These are phyloP conservation scores for Dacryopinax spathularia DNA, from an alignment of 768 basidiomycete species.

Conservation along the genomic window DNA sequence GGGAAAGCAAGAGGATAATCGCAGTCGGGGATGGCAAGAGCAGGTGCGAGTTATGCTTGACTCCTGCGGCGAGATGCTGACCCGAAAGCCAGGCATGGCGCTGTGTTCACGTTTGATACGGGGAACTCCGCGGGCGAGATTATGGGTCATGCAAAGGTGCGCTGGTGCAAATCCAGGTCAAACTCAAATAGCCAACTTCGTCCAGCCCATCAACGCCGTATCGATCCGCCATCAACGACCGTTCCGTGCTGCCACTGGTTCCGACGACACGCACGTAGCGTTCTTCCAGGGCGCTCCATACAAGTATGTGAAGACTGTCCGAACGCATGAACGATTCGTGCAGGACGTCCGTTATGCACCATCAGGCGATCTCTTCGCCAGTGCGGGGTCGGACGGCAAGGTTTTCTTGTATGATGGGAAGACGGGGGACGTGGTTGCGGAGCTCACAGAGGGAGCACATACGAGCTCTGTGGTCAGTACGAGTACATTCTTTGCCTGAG, in stretches of 20 bases:
- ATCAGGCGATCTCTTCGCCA: slow-evolving; percentile 69
- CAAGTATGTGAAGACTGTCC: slow-evolving; percentile 77
- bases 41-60: slow-evolving; percentile 41
- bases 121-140: slow-evolving; percentile 82
- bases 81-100: slow-evolving; percentile 50
- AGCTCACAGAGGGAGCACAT: slow-evolving; percentile 54
- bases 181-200: slow-evolving; percentile 1
- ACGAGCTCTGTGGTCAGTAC: slow-evolving; percentile 61
- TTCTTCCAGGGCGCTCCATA: slow-evolving; percentile 79
- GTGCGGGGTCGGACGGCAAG: slow-evolving; percentile 79
- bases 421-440: slow-evolving; percentile 61
- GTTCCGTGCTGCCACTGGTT: slow-evolving; percentile 77
- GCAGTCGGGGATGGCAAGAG: slow-evolving; percentile 86
- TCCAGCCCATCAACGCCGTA: slow-evolving; percentile 70
- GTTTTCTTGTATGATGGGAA: slow-evolving; percentile 79
- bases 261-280: slow-evolving; percentile 66
- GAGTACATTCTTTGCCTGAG: slow-evolving; percentile 28
- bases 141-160: slow-evolving; percentile 74
- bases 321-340: slow-evolving; percentile 81
- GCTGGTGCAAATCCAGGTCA: slow-evolving; percentile 3
- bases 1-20: slow-evolving; percentile 90
- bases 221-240: slow-evolving; percentile 79
- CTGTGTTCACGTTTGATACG: slow-evolving; percentile 69
- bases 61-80: slow-evolving; percentile 14
- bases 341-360: slow-evolving; percentile 77